Percentiles rank a stretch among this genome's conserved stretches.
phyloP scores from a whole-genome alignment of 2,329 filamentous ascomycete species.

The Cadophora malorum region DNA sequence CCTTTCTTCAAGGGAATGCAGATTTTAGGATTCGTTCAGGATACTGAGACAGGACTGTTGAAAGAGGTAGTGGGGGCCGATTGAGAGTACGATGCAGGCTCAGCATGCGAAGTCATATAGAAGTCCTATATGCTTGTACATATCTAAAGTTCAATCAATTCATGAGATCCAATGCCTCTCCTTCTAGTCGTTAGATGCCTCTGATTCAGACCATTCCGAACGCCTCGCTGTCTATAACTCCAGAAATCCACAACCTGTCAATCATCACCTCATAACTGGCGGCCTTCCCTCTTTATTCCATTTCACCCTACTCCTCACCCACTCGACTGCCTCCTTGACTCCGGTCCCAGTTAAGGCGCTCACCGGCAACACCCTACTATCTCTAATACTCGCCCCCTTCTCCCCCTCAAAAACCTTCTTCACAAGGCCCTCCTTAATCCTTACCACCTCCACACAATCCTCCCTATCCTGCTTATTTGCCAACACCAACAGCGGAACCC shows the following conservation, averaged over 20 bases:
- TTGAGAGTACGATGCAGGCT: not conserved
- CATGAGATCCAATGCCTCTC: slow-evolving; percentile 1
- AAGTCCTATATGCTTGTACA: not conserved
- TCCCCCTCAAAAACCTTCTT: slow-evolving; percentile 96
- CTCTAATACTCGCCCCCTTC: slow-evolving; percentile 82
- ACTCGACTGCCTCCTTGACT: slow-evolving; percentile 95
- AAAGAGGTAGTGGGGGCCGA: slow-evolving; percentile 28
- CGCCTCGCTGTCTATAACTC: slow-evolving; percentile 37
- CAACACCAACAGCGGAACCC: slow-evolving; percentile 88
- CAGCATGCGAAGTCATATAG: not conserved
- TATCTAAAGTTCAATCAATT: slow-evolving; percentile 1
- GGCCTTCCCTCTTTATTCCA: slow-evolving; percentile 96
- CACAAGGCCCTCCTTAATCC: slow-evolving; percentile 96
- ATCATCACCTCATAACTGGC: slow-evolving; percentile 82
- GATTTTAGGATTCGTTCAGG: slow-evolving; percentile 36
- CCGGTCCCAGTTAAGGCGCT: slow-evolving; percentile 89
- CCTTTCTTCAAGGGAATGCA: slow-evolving; percentile 36
- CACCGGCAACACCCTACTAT: slow-evolving; percentile 89
- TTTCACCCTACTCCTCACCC: slow-evolving; percentile 88
- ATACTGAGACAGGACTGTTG: slow-evolving; percentile 38
- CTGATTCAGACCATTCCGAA: slow-evolving; percentile 28
- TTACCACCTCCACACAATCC: slow-evolving; percentile 95
- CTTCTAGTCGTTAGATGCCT: slow-evolving; percentile 9
- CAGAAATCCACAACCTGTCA: slow-evolving; percentile 6
- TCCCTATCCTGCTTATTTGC: slow-evolving; percentile 98